Conservation (phyloP, 306 rosid genomes). For the Carpinus viminea region DNA sequence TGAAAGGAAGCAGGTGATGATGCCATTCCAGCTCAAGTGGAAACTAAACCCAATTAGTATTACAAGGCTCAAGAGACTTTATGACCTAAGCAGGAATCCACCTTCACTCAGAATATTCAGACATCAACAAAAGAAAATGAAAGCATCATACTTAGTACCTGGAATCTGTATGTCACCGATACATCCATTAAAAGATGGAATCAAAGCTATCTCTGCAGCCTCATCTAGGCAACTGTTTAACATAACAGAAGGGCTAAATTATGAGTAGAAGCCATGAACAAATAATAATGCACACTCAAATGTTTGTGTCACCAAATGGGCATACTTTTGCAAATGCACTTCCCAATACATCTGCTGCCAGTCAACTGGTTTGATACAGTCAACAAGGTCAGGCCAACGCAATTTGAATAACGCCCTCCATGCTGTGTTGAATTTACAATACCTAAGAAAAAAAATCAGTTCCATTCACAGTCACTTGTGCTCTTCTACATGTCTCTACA, state of each 20-base stretch:
- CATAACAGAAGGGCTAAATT: conserved; percentile 31
- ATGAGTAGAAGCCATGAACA: conserved; percentile 12
- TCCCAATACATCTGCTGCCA: conserved; percentile 90
- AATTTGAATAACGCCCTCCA: conserved; percentile 51
- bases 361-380: conserved; percentile 41
- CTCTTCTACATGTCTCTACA: conserved; percentile 2
- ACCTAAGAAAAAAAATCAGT: conserved; percentile 36
- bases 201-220: conserved; percentile 69
- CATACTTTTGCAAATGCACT: conserved; percentile 77
- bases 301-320: conserved; percentile 4
- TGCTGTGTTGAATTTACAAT: conserved; percentile 44
- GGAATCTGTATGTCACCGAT: conserved; percentile 64
- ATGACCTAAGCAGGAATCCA: conserved; percentile 21
- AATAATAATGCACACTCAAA: conserved; percentile 3
- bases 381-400: conserved; percentile 60
- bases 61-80: conserved; percentile 4
- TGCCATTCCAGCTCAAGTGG: conserved; percentile 17
- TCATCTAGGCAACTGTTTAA: conserved; percentile 78
- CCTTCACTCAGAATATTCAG: conserved; percentile 15
- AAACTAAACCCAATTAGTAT: conserved; percentile 10
- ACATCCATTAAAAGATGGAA: conserved; percentile 60
- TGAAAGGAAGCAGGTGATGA: conserved; percentile 7
- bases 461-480: not conserved
- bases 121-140: not conserved
- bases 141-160: conserved; percentile 45